phyloP scores from a whole-genome alignment of 257 asterid species.

The Paraleonurus japonicus region DNA sequence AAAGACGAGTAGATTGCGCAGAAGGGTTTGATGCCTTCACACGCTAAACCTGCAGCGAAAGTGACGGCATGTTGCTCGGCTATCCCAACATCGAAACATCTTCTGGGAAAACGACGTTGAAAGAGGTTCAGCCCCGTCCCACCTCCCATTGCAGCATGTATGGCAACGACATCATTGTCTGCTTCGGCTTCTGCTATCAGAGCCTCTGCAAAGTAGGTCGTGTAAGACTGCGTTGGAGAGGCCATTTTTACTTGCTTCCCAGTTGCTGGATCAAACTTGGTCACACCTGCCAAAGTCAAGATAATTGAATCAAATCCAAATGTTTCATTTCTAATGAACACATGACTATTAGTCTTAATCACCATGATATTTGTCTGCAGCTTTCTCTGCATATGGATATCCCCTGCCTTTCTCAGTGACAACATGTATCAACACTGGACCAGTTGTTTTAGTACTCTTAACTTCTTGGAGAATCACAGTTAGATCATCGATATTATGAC shows the following conservation, averaged over 20 bases:
- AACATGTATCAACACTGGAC: conserved; percentile 22
- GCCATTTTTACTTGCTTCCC: conserved; percentile 14
- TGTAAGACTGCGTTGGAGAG: conserved; percentile 14
- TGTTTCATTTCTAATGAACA: background rate
- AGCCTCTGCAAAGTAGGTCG: conserved; percentile 47
- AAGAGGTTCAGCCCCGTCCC: conserved; percentile 60
- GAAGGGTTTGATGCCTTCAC: conserved; percentile 64
- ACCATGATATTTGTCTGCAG: conserved; percentile 26
- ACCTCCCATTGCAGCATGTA: conserved; percentile 68
- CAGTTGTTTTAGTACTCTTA: conserved; percentile 12
- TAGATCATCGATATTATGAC: conserved; percentile 22
- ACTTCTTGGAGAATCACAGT: conserved; percentile 17
- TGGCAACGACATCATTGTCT: conserved; percentile 51
- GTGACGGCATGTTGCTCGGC: conserved; percentile 76
- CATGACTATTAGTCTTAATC: too few relatives aligned
- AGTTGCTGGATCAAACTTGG: conserved; percentile 18
- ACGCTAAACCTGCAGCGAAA: conserved; percentile 64
- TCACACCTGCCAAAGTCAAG: conserved; percentile 14
- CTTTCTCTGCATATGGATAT: conserved; percentile 15
- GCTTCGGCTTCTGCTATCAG: conserved; percentile 56
- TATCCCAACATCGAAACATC: conserved; percentile 62
- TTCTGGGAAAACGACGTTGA: conserved; percentile 39
- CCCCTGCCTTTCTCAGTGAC: conserved; percentile 26
- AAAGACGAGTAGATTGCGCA: conserved; percentile 59
- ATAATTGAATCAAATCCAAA: background rate